A percentile compares a stretch with the other conserved stretches of the same genome.
These are phyloP conservation scores for Lathyrus aphaca DNA, from an alignment of 306 rosid species.

Conservation along the genomic window DNA sequence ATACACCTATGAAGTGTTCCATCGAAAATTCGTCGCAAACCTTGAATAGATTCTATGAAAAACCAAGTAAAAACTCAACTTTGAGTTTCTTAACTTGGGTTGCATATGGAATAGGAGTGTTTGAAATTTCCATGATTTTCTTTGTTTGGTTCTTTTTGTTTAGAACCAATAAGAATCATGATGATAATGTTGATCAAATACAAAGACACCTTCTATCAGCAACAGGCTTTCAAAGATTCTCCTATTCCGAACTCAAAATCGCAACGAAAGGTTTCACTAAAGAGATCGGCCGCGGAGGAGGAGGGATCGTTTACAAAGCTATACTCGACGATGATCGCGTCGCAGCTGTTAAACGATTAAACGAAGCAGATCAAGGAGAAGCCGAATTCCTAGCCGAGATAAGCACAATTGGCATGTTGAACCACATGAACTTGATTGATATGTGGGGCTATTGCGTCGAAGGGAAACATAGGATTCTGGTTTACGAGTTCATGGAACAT, in stretches of 20 bases:
- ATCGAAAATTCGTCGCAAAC: neutral
- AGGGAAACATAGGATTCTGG: conserved; percentile 62
- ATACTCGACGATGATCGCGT: conserved; percentile 47
- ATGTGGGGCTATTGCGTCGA: conserved; percentile 79
- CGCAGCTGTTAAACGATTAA: conserved; percentile 57
- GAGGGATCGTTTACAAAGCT: conserved; percentile 65
- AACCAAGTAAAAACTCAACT: conserved; percentile 17
- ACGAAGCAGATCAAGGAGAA: conserved; percentile 57
- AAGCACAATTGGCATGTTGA: conserved; percentile 61
- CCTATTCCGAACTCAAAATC: conserved; percentile 52
- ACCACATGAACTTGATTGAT: conserved; percentile 74
- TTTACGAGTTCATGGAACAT: conserved; percentile 65
- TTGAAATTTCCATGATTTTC: conserved; percentile 33
- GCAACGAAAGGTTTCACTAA: conserved; percentile 51
- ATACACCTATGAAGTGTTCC: conserved; percentile 36
- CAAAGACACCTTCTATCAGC: conserved; percentile 44
- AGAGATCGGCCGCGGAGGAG: conserved; percentile 68
- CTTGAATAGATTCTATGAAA: conserved; percentile 34
- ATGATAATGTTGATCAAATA: conserved; percentile 9
- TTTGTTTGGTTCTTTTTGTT: conserved; percentile 52
- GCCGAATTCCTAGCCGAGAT: conserved; percentile 67
- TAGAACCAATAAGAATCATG: conserved; percentile 33
- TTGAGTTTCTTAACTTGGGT: conserved; percentile 55
- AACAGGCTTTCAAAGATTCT: conserved; percentile 51
- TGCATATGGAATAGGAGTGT: conserved; percentile 35